Evolutionary conservation across 805 yeast genomes (phyloP).

Genomic region (Metschnikowia corniflorae): DNA sequence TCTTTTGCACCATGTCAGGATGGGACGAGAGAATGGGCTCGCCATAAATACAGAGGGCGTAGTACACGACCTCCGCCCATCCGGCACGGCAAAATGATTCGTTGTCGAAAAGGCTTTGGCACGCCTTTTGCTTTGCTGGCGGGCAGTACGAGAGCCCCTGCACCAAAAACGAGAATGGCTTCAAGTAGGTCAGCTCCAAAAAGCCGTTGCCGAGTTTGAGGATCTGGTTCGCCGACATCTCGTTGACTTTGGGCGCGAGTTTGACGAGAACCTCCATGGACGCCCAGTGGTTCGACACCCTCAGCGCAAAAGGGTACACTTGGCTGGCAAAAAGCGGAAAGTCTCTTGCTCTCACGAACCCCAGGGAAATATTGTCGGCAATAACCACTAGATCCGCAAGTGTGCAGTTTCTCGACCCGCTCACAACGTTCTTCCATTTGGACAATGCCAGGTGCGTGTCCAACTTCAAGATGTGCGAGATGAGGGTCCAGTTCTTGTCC

Average conservation of each 20-base stretch:
- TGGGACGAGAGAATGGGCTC: slow-evolving; percentile 12
- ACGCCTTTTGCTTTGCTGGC: slow-evolving; percentile 16
- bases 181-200: slow-evolving; percentile 1
- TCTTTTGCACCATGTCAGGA: slow-evolving; percentile 15
- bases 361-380: slow-evolving; percentile 36
- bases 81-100: slow-evolving; percentile 17
- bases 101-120: slow-evolving; percentile 3
- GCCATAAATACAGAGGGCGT: slow-evolving; percentile 47
- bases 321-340: slow-evolving; percentile 42
- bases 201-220: slow-evolving; percentile 10
- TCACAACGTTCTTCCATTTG: slow-evolving; percentile 34
- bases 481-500: slow-evolving; percentile 41
- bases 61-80: slow-evolving; percentile 46
- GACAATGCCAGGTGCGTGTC: slow-evolving; percentile 58
- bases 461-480: slow-evolving; percentile 46
- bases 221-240: slow-evolving; percentile 49
- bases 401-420: not conserved
- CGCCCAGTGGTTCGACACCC: slow-evolving; percentile 22
- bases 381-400: slow-evolving; percentile 10
- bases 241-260: slow-evolving; percentile 40
- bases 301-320: slow-evolving; percentile 39
- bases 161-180: slow-evolving; percentile 17
- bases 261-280: slow-evolving; percentile 26
- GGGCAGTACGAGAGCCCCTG: slow-evolving; percentile 41
- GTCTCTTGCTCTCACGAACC: slow-evolving; percentile 58